phyloP scores from a whole-genome alignment of 2,329 filamentous ascomycete species.

The Cadophora malorum region DNA sequence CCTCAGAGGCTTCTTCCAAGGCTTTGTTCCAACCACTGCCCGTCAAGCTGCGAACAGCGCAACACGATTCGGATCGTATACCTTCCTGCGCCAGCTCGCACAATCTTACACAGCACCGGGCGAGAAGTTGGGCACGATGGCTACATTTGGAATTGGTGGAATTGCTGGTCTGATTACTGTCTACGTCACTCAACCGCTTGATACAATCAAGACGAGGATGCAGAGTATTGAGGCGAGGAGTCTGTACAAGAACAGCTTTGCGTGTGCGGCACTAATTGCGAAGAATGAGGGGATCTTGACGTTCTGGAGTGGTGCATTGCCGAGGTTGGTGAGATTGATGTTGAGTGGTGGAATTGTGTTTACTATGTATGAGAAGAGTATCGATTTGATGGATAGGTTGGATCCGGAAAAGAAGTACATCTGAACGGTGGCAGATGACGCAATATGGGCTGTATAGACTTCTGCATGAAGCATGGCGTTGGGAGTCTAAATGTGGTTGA shows the following conservation, averaged over 20 bases:
- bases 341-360: conserved; percentile 97
- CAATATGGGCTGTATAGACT: conserved; percentile 23
- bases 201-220: conserved; percentile 98
- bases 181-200: conserved; percentile 75
- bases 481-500: conserved; percentile 29
- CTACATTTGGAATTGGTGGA: conserved; percentile 91
- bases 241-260: conserved; percentile 85
- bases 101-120: conserved; percentile 92
- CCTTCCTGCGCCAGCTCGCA: conserved; percentile 86
- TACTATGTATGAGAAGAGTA: conserved; percentile 97
- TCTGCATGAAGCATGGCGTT: conserved; percentile 33
- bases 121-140: conserved; percentile 87
- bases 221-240: conserved; percentile 87
- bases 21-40: conserved; percentile 92
- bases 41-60: conserved; percentile 95
- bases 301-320: conserved; percentile 93
- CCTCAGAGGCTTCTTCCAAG: conserved; percentile 92
- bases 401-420: conserved; percentile 89
- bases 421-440: conserved; percentile 47
- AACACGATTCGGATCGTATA: conserved; percentile 89
- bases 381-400: conserved; percentile 79
- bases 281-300: conserved; percentile 88
- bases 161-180: conserved; percentile 92
- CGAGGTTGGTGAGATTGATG: conserved; percentile 81
- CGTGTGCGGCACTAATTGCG: conserved; percentile 83